These are phyloP conservation scores for Scutellaria barbata DNA, from an alignment of 257 asterid genomes.

Conservation along the genomic window DNA sequence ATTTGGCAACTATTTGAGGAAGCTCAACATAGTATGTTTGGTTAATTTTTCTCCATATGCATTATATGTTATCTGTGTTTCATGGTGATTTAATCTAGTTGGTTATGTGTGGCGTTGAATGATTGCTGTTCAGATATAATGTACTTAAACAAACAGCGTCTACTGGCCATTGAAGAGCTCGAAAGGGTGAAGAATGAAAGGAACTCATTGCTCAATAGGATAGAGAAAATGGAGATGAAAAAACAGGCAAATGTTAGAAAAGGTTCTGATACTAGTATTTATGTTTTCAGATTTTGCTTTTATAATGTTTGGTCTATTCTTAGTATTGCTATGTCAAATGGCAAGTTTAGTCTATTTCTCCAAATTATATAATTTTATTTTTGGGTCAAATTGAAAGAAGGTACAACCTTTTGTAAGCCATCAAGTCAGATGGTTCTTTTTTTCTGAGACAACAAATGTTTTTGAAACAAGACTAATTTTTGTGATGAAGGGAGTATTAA, in stretches of 20 bases:
- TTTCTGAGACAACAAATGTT: slow-evolving; percentile 15
- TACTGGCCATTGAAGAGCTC: slow-evolving; percentile 74
- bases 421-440: background rate
- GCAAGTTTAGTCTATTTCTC: background rate
- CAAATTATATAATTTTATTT: too few species aligned
- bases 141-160: slow-evolving; percentile 69
- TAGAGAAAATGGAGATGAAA: slow-evolving; percentile 57
- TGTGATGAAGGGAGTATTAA: background rate
- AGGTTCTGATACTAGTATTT: slow-evolving; percentile 48
- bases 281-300: slow-evolving; percentile 26
- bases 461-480: background rate
- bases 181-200: slow-evolving; percentile 63
- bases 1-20: slow-evolving; percentile 73
- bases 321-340: slow-evolving; percentile 1
- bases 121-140: slow-evolving; percentile 66
- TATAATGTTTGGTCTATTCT: slow-evolving; percentile 18
- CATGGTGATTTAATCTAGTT: slow-evolving; percentile 6
- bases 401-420: too few species aligned
- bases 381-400: too few species aligned
- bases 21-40: slow-evolving; percentile 71
- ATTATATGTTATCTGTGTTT: slow-evolving; percentile 9
- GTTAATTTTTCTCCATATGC: slow-evolving; percentile 14
- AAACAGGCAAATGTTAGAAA: slow-evolving; percentile 39
- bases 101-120: slow-evolving; percentile 28
- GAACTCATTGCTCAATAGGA: slow-evolving; percentile 50